Evolutionary conservation across 495 filamentous ascomycete genomes (phyloP).

Genomic region (Neurospora sp.): DNA sequence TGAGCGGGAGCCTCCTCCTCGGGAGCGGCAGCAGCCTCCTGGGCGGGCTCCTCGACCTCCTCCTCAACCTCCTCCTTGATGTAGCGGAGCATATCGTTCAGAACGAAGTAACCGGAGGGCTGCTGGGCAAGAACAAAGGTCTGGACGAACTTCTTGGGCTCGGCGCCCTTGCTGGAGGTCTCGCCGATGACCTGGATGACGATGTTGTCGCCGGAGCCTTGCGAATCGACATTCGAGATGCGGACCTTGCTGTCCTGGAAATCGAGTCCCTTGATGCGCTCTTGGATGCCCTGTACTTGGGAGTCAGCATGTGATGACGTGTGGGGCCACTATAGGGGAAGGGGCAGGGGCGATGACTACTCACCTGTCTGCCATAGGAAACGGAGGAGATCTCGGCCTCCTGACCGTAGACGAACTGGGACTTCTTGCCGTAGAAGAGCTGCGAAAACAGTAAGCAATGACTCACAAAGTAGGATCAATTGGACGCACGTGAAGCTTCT

Average conservation of each 20-base stretch:
- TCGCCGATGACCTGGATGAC: constrained; percentile 96
- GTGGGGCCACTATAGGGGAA: background rate
- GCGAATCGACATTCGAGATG: constrained; percentile 94
- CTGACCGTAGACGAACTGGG: constrained; percentile 72
- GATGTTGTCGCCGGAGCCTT: constrained; percentile 84
- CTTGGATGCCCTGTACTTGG: constrained; percentile 65
- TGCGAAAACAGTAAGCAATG: constrained; percentile 13
- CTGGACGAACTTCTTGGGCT: constrained; percentile 90
- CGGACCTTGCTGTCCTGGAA: constrained; percentile 98
- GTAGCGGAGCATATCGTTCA: constrained; percentile 96
- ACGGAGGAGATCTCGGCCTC: constrained; percentile 82
- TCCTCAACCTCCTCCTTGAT: constrained; percentile 70
- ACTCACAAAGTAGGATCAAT: background rate
- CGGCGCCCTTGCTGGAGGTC: constrained; percentile 83
- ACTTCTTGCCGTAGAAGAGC: constrained; percentile 76
- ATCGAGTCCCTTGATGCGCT: constrained; percentile 82
- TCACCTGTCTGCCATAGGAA: constrained; percentile 73
- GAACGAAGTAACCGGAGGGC: constrained; percentile 92
- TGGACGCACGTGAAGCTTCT: constrained; percentile 74
- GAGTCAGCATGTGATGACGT: constrained; percentile 7
- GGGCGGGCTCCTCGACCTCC: constrained; percentile 32
- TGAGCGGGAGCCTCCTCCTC: constrained; percentile 24
- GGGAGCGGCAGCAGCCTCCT: constrained; percentile 32
- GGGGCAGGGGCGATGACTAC: constrained; percentile 17
- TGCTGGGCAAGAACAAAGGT: constrained; percentile 97